Evolutionary conservation across 1,284 basidiomycete species (phyloP).

Genomic region (Cutaneotrichosporon daszewskae): DNA sequence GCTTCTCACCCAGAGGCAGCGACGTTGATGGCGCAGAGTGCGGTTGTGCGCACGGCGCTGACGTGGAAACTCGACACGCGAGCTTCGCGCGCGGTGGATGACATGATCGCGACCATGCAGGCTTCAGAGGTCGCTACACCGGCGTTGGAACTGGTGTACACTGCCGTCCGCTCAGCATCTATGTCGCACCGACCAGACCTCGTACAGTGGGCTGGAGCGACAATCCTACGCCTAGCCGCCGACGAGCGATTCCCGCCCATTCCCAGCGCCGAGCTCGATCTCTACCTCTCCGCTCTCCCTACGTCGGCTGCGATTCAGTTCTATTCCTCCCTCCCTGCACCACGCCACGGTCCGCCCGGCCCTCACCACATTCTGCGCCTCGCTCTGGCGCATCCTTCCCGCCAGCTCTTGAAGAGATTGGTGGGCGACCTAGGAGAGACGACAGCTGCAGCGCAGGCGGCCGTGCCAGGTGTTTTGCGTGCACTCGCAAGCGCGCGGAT

Average conservation of each 20-base stretch:
- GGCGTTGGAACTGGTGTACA: constrained; percentile 9
- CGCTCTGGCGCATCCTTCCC: constrained; percentile 5
- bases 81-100: constrained; percentile 9
- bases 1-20: constrained; percentile 12
- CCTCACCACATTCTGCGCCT: constrained; percentile 9
- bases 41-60: constrained; percentile 9
- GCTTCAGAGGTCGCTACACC: constrained; percentile 1
- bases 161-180: constrained; percentile 5
- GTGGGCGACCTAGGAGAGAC: constrained; percentile 5
- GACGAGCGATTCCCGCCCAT: constrained; percentile 15
- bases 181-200: not conserved
- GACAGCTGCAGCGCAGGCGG: not conserved
- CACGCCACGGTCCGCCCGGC: constrained; percentile 1
- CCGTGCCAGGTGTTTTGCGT: constrained; percentile 9
- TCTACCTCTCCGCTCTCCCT: constrained; percentile 4
- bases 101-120: constrained; percentile 16
- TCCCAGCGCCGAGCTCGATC: not conserved
- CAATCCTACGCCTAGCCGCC: constrained; percentile 7
- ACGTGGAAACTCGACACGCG: constrained; percentile 14
- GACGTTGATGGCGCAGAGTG: constrained; percentile 16
- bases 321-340: constrained; percentile 6
- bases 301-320: constrained; percentile 9
- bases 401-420: constrained; percentile 2
- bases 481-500: constrained; percentile 10
- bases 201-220: constrained; percentile 5